Evolutionary conservation across 2,329 filamentous ascomycete species (phyloP).

Genomic region (Aspergillus awamori): DNA sequence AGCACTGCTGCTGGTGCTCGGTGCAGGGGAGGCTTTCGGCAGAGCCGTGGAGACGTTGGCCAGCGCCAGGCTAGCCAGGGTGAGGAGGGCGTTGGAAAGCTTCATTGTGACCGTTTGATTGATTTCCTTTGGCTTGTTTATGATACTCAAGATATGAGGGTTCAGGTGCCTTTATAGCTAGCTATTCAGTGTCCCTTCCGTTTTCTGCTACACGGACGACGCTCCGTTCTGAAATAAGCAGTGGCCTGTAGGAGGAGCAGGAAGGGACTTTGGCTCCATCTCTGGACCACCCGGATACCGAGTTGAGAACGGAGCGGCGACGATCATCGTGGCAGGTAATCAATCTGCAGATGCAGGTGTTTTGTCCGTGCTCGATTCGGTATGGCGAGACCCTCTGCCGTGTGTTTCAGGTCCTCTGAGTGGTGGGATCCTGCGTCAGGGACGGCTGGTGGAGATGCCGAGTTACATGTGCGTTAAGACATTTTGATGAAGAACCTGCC

Average conservation of each 20-base stretch:
- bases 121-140: background rate
- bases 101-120: slow-evolving; percentile 19
- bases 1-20: background rate
- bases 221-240: slow-evolving; percentile 23
- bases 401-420: background rate
- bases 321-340: slow-evolving; percentile 15
- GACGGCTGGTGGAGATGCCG: background rate
- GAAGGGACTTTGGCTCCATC: background rate
- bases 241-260: background rate
- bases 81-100: slow-evolving; percentile 17
- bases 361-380: slow-evolving; percentile 23
- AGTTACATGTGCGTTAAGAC: background rate
- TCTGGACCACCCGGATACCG: background rate
- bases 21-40: slow-evolving; percentile 10
- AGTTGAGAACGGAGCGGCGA: background rate
- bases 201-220: slow-evolving; percentile 11
- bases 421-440: background rate
- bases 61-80: slow-evolving; percentile 24
- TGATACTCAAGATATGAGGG: background rate
- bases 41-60: slow-evolving; percentile 24
- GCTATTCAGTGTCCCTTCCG: background rate
- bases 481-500: background rate
- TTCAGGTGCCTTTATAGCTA: background rate
- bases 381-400: slow-evolving; percentile 5
- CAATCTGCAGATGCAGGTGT: slow-evolving; percentile 16